Evolutionary conservation across 2,329 filamentous ascomycete genomes (phyloP).

Genomic region (Epichloe aotearoae): DNA sequence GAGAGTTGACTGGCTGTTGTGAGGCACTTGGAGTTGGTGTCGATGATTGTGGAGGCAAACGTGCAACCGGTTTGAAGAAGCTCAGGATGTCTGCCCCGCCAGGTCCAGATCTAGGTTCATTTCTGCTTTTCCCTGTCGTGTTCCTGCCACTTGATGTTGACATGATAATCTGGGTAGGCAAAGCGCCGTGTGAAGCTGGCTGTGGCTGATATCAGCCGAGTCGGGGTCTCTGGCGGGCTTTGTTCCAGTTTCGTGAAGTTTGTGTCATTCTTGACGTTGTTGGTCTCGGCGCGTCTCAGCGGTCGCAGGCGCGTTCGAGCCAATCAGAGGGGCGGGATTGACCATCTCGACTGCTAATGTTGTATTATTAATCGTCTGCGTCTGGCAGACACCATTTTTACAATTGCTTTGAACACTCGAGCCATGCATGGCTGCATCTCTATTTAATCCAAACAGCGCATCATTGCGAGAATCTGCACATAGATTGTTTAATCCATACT

Average conservation of each 20-base stretch:
- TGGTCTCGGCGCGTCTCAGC: background rate
- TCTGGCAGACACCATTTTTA: too few relatives aligned
- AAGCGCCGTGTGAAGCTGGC: background rate
- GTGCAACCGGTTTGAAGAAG: constrained; percentile 24
- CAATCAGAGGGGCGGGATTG: background rate
- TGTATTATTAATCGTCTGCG: too few relatives aligned
- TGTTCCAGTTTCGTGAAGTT: background rate
- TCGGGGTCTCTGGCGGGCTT: background rate
- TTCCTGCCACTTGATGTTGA: constrained; percentile 15
- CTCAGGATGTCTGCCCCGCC: constrained; percentile 21
- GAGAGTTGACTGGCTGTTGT: constrained; percentile 1
- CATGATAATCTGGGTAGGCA: constrained; percentile 1
- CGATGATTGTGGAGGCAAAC: constrained; percentile 6
- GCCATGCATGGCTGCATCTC: too few relatives aligned
- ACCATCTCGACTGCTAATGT: background rate
- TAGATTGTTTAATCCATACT: too few relatives aligned
- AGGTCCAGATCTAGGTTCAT: background rate
- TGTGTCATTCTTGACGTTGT: background rate
- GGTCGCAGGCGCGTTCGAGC: background rate
- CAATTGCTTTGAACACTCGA: too few relatives aligned
- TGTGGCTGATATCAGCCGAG: background rate
- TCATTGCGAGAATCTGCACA: too few relatives aligned
- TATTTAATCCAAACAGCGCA: too few relatives aligned
- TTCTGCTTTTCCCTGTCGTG: background rate
- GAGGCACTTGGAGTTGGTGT: background rate